Evolutionary conservation across 306 rosid species (phyloP), one percentile per base, ranked within the genome.

Genomic region (Ceratonia siliqua): DNA sequence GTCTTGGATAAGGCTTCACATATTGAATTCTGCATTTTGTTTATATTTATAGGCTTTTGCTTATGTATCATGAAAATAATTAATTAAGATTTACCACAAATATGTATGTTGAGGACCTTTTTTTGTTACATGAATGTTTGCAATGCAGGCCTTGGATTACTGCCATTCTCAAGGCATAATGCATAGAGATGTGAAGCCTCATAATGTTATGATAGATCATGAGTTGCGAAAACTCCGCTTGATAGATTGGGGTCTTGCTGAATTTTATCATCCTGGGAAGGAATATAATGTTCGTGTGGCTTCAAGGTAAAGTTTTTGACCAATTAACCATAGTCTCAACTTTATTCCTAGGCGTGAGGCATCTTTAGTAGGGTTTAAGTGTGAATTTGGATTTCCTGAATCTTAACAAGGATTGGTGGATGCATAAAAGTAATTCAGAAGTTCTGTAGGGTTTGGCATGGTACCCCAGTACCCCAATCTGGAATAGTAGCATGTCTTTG

Each of bases 211-310:
- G 97, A 91, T 91, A 65, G 97, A 91, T 85, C 97, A 89, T 61
- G 95, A 91, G 75, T 78, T 89, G 79, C 92, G 93, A 27, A 91
- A 91, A 82, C 97, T 91, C 42, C 97, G 95, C 81, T 68, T 91
- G 87, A 91, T 91, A 84, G 97, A 91, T 67, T 91, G 95, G 97
- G 97, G 97, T 67, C 97, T 89, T 48, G 97, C 97, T 32, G 97
- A 91, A 81, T 89, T 89, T 83, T 91, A 91, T 80, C 97, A 91
- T 75, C 97, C 97, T 69, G 91, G 91, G 65, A 91, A 91, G 85
- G 97, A 91, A 71, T 91, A 91, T 57, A 91, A 91, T 76, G 97
- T 91, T 42, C 95, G 95, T 73, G 97, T 91, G 70, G 97, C 97
- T 43, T 91, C 97, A 33, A 91, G 97, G 97, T 89, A 83, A 67